Percentiles rank a stretch among this genome's conserved stretches.
phyloP scores from a whole-genome alignment of 139 green algal species.

The Astrephomene gubernaculifera region DNA sequence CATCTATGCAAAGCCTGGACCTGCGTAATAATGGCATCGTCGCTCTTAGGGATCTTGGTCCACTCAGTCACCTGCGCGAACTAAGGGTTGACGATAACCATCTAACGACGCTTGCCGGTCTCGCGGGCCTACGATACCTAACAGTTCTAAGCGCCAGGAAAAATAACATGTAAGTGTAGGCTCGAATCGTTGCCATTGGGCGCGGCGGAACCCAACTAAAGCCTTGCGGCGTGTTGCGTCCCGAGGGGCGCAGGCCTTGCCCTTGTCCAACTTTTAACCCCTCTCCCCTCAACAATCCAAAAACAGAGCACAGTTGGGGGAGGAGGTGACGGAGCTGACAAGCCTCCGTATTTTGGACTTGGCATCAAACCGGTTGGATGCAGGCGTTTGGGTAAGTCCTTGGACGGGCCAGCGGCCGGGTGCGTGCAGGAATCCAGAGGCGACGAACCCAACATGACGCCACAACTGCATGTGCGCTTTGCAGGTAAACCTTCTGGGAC shows the following conservation, averaged over 20 bases:
- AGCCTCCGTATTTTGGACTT: constrained; percentile 16
- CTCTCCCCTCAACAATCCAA: too few species aligned
- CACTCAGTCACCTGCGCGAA: background rate
- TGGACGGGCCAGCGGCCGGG: too few species aligned
- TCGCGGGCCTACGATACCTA: background rate
- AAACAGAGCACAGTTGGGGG: background rate
- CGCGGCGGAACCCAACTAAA: too few species aligned
- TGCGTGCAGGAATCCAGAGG: too few species aligned
- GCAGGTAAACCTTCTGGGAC: background rate
- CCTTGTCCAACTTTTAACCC: too few species aligned
- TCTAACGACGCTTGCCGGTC: background rate
- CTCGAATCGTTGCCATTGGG: too few species aligned
- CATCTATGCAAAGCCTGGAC: constrained; percentile 13
- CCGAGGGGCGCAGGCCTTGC: too few species aligned
- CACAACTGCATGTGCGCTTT: too few species aligned
- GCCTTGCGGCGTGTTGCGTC: too few species aligned
- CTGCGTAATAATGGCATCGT: constrained; percentile 2
- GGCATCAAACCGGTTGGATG: background rate
- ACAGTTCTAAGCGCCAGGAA: background rate
- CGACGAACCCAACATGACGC: too few species aligned
- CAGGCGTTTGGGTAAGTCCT: constrained; percentile 30
- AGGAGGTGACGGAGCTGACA: background rate
- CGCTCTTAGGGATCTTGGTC: background rate
- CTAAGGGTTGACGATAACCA: background rate
- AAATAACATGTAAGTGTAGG: constrained; percentile 27